These are phyloP conservation scores for Cudoniella acicularis DNA, from an alignment of 495 filamentous ascomycete genomes.

Conservation along the genomic window DNA sequence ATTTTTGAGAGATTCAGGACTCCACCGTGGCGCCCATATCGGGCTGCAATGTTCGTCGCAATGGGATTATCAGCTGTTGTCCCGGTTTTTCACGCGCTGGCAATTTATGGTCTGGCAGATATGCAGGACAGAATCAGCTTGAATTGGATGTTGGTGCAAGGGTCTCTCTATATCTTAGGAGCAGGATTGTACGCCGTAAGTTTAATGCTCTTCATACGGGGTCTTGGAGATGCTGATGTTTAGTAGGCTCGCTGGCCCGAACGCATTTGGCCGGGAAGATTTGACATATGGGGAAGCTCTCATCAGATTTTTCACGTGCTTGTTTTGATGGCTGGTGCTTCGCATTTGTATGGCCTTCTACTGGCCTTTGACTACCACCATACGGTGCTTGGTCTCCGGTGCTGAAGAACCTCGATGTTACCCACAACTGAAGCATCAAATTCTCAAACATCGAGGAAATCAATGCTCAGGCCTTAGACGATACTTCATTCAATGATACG, in stretches of 20 bases:
- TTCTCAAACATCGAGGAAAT: too few species aligned
- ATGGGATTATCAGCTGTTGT: conserved; percentile 83
- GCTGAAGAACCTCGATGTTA: background rate
- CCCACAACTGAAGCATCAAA: background rate
- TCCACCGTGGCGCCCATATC: conserved; percentile 76
- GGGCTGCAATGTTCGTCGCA: conserved; percentile 85
- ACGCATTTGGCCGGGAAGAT: conserved; percentile 55
- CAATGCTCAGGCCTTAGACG: too few species aligned
- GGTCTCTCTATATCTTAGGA: conserved; percentile 79
- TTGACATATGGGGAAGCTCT: conserved; percentile 74
- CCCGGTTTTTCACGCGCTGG: conserved; percentile 68
- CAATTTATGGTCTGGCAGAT: conserved; percentile 52
- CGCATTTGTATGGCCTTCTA: conserved; percentile 61
- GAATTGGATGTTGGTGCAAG: conserved; percentile 75
- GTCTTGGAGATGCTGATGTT: conserved; percentile 13
- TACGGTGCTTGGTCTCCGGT: conserved; percentile 12
- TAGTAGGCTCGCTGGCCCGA: conserved; percentile 55
- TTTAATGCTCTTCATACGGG: conserved; percentile 16
- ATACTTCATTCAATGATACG: too few species aligned
- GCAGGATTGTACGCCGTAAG: conserved; percentile 76
- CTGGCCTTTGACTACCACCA: conserved; percentile 41
- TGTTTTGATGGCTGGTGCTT: conserved; percentile 61
- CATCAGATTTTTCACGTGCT: conserved; percentile 80
- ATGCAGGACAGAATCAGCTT: conserved; percentile 75
- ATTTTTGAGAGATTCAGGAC: conserved; percentile 78